A percentile compares a stretch with the other conserved stretches of the same genome.
phyloP scores from a whole-genome alignment of 1,139 yeast species.

The Diutina pseudorugosa region DNA sequence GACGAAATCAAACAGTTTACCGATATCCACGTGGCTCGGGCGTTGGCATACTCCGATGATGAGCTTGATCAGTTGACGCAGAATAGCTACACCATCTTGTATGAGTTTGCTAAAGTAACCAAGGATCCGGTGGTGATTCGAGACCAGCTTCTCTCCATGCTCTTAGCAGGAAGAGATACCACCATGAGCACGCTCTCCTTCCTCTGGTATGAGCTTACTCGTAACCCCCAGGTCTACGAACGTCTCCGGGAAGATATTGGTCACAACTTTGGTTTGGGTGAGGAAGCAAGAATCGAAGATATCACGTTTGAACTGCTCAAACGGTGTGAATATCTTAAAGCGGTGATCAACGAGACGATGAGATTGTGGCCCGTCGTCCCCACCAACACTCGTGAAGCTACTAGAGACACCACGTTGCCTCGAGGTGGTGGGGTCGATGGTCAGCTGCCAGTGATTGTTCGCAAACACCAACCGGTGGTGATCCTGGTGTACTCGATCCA shows the following conservation, averaged over 20 bases:
- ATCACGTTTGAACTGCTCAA: conserved; percentile 7
- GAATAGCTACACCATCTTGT: background rate
- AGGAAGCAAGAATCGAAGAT: background rate
- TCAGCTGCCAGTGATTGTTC: conserved; percentile 5
- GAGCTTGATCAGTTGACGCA: background rate
- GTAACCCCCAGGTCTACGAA: background rate
- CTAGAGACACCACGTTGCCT: conserved; percentile 7
- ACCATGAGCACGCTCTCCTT: background rate
- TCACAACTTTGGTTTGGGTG: conserved; percentile 5
- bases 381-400: conserved; percentile 6
- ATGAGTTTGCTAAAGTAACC: background rate
- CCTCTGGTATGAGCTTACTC: background rate
- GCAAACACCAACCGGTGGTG: conserved; percentile 5
- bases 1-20: background rate
- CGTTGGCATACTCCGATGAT: background rate
- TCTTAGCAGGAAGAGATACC: background rate
- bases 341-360: conserved; percentile 7
- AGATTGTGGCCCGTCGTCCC: conserved; percentile 8
- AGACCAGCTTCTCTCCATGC: background rate
- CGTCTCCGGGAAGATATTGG: conserved; percentile 1
- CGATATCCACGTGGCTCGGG: background rate
- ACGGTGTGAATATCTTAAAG: conserved; percentile 6
- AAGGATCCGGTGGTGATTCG: background rate
- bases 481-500: conserved; percentile 6
- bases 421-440: conserved; percentile 8